These are phyloP conservation scores for Talaromyces sp. DNA, from an alignment of 2,329 filamentous ascomycete genomes.

Conservation along the genomic window DNA sequence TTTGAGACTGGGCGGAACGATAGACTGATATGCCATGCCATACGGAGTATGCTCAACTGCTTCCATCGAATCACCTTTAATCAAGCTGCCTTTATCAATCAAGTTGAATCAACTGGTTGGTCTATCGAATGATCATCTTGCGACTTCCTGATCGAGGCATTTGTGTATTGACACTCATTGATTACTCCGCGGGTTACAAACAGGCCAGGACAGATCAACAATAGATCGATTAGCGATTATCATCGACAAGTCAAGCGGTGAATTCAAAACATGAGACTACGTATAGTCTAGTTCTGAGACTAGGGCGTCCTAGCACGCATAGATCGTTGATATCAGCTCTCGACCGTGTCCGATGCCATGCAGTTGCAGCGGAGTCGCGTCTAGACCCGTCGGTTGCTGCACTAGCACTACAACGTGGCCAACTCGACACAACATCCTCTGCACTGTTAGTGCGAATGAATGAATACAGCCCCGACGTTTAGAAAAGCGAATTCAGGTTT, in stretches of 20 bases:
- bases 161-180: not conserved
- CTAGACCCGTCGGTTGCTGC: not conserved
- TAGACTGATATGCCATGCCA: not conserved
- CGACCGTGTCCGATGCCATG: not conserved
- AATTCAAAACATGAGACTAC: not conserved
- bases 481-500: not conserved
- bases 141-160: not conserved
- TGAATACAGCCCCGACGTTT: not conserved
- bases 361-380: not conserved
- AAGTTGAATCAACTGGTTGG: not conserved
- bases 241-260: not conserved
- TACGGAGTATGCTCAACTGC: not conserved
- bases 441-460: not conserved
- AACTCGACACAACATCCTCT: not conserved
- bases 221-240: not conserved
- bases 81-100: not conserved
- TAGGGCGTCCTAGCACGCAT: not conserved
- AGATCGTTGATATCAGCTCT: not conserved
- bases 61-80: constrained; percentile 1
- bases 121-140: not conserved
- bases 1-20: not conserved
- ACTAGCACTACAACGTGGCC: not conserved
- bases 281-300: not conserved
- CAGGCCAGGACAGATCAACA: not conserved
- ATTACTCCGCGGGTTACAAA: not conserved